These are phyloP conservation scores for Moesziomyces sp. DNA, from an alignment of 1,284 basidiomycete genomes.

Conservation along the genomic window DNA sequence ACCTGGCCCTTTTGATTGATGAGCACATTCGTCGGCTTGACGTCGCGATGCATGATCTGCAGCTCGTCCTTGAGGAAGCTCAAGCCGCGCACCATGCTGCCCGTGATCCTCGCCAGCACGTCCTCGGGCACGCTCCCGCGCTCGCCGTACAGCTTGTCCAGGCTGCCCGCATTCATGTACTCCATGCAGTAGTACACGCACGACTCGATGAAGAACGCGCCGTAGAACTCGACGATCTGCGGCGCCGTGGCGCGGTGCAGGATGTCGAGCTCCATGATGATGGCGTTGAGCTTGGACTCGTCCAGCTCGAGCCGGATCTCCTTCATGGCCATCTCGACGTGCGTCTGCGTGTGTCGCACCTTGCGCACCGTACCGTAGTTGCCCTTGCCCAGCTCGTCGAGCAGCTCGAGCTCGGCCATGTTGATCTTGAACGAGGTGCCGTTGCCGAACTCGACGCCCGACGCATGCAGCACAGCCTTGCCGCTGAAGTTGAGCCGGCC, in stretches of 20 bases:
- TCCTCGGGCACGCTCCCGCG: slow-evolving; percentile 77
- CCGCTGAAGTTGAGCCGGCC: slow-evolving; percentile 91
- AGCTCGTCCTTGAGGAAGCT: slow-evolving; percentile 95
- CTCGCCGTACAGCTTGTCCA: slow-evolving; percentile 79
- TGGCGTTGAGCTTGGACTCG: slow-evolving; percentile 90
- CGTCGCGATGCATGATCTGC: slow-evolving; percentile 96
- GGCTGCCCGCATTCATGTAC: slow-evolving; percentile 94
- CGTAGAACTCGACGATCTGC: slow-evolving; percentile 97
- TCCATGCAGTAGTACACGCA: slow-evolving; percentile 99
- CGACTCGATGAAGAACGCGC: slow-evolving; percentile 97
- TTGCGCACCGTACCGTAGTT: slow-evolving; percentile 98
- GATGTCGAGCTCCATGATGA: slow-evolving; percentile 98
- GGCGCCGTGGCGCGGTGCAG: slow-evolving; percentile 90
- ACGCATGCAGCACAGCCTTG: slow-evolving; percentile 90
- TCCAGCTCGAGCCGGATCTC: slow-evolving; percentile 99
- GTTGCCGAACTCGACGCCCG: slow-evolving; percentile 93
- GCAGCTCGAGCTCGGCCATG: slow-evolving; percentile 90
- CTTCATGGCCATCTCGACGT: slow-evolving; percentile 99
- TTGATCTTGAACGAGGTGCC: slow-evolving; percentile 94
- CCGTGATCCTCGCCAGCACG: slow-evolving; percentile 85
- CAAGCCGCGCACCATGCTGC: slow-evolving; percentile 86
- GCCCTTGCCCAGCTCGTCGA: slow-evolving; percentile 88
- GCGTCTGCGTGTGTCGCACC: slow-evolving; percentile 91
- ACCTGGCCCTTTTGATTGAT: slow-evolving; percentile 88
- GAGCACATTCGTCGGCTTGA: slow-evolving; percentile 97